Evolutionary conservation across 2,329 filamentous ascomycete species (phyloP), one percentile per base, ranked within the genome.

Genomic region (Grosmannia serpens): DNA sequence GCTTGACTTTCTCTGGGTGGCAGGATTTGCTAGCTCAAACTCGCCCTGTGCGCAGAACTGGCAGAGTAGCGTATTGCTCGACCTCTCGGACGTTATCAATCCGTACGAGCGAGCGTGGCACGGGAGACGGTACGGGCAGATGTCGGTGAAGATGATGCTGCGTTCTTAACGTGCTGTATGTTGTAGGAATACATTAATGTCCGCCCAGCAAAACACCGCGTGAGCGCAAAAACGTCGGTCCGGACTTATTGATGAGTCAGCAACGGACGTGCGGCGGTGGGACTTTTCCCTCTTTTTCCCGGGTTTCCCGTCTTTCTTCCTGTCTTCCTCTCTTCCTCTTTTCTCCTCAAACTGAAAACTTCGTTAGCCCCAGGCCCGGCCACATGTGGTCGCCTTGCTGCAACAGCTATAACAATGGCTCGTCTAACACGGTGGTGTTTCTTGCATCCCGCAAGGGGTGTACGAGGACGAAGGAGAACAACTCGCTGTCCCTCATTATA

Each of bases 401-500:
- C 72, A 3, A 51, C 49, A n/a, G n/a, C n/a, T n/a, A 9, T 9
- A 47, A 17, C 26, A 6, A 29, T 51, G 49, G 24, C 27, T 29
- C n/a, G 35, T 9, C 27, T 31, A 13, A 51, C 17, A 51, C 17
- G 49, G 52, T 53, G 52, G 31, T n/a, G 26, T 31, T 20, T 55
- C 27, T 22, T 29, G 41, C 20, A 29, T 47, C 27, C 26, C 20
- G 24, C 33, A 38, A 53, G 22, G 52, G 31, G 13, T 47, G 38
- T 22, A n/a, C n/a, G 44, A 35, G 22, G 55, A 51, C 33, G 20
- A 57, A 53, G 55, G 55, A 57, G 55, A 57, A n/a, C 9, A 51
- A 53, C 15, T 52, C 9, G 35, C 46, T 22, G n/a, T 63, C 59
- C 77, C 79, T 76, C 76, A 81, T 82, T 77, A 82, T 81, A 83